Evolutionary conservation across 305 asterid species (phyloP), one percentile per base, ranked within the genome.

Genomic region (Galium porrigens): DNA sequence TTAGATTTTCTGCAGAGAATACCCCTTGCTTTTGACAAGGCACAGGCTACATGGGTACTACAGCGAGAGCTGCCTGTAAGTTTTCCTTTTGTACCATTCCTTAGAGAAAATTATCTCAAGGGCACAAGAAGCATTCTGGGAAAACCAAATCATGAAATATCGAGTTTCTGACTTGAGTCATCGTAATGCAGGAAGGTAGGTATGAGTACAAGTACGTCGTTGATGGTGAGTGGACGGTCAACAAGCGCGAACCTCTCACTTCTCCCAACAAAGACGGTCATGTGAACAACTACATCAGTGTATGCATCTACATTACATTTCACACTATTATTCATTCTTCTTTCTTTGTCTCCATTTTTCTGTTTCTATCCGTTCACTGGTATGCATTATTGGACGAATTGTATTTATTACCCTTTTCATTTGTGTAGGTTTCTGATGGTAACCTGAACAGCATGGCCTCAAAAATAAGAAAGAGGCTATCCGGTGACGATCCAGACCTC

Each of bases 201-300:
- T 92, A 85, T 30, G 99, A 92, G 81, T 89, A 92, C 85, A 89
- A 92, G 82, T 92, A 87, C 68, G 70, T 92, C 15, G 88, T 92
- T 32, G 88, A 92, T 64, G 97, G 95, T n/a, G 79, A 78, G 72
- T 89, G 97, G 99, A 51, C 63, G 68, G 72, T 78, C 83, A 92
- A 82, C 66, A 56, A 74, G 62, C 1, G 70, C 6, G 97, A 92
- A 77, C 88, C 64, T 0, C 14, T 77, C 54, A 85, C 95, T 55
- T 49, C 49, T 57, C 87, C 88, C 62, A 86, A 92, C 83, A 73
- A 76, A 42, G 99, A 92, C 60, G 94, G 95, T 70, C 85, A 89
- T 66, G 83, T 92, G 72, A 92, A 92, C 87, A 92, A 92, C 86
- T 87, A 83, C 64, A 63, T 92, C 34, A 59, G 68, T 37, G 82